These are phyloP conservation scores for Neurospora pannonica DNA, from an alignment of 495 filamentous ascomycete species.

Conservation along the genomic window DNA sequence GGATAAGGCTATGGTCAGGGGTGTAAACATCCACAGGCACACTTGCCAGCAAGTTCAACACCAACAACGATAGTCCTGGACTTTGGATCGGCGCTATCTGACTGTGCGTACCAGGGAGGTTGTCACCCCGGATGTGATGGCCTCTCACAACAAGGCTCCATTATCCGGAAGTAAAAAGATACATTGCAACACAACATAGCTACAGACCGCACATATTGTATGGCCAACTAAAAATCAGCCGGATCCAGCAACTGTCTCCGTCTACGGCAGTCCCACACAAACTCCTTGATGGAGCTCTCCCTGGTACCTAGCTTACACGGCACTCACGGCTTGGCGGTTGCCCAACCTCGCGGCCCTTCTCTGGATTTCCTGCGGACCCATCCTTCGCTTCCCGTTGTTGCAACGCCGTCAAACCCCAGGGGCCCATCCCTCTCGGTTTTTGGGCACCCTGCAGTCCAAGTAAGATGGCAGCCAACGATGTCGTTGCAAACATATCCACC, in stretches of 20 bases:
- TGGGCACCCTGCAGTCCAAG: conserved; percentile 9
- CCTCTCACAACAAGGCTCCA: neutral
- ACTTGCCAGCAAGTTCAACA: neutral
- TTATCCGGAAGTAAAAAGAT: neutral
- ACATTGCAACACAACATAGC: neutral
- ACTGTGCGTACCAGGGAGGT: neutral
- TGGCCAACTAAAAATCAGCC: conserved; percentile 4
- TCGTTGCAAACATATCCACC: neutral
- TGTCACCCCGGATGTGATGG: neutral
- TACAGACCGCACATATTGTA: neutral
- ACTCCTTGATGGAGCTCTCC: neutral
- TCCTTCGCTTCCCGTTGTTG: conserved; percentile 1
- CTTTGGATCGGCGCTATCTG: neutral
- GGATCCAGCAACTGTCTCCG: conserved; percentile 1
- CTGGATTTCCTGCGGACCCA: neutral
- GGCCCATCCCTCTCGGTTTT: neutral
- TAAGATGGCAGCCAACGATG: conserved; percentile 6
- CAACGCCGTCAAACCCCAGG: neutral
- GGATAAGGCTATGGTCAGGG: neutral
- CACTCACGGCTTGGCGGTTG: neutral
- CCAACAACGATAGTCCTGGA: neutral
- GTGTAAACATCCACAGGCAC: neutral
- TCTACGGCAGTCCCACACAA: neutral
- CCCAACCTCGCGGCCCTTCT: conserved; percentile 11
- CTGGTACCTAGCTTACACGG: neutral